phyloP scores from a whole-genome alignment of 179 eudicot species.

The Camellia oleifera region DNA sequence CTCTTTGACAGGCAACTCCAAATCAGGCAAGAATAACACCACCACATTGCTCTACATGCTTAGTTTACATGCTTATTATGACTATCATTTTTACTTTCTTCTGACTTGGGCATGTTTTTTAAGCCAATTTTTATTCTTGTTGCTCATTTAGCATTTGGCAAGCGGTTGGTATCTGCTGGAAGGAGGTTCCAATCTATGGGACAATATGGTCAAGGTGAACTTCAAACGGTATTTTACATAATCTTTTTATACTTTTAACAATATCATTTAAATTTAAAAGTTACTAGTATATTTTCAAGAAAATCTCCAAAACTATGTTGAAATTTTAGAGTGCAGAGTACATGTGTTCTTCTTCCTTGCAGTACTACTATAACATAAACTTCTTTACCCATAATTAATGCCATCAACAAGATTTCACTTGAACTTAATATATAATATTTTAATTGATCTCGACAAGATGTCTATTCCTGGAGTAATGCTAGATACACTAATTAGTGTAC shows the following conservation, averaged over 20 bases:
- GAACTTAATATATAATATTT: no score
- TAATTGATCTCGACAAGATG: no score
- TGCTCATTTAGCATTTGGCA: slow-evolving; percentile 71
- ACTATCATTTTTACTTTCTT: background rate
- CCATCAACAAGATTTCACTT: no score
- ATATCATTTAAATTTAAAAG: background rate
- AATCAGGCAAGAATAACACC: slow-evolving; percentile 54
- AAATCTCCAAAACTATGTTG: background rate
- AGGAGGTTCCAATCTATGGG: slow-evolving; percentile 94
- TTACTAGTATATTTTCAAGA: no score
- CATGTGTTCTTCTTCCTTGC: no score
- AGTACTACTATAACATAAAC: no score
- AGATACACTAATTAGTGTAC: no score
- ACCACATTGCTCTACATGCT: background rate
- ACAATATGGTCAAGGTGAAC: slow-evolving; percentile 95
- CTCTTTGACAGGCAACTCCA: slow-evolving; percentile 43
- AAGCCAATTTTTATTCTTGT: slow-evolving; percentile 7
- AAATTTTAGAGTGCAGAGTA: no score
- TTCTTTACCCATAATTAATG: no score
- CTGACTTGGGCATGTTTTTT: background rate
- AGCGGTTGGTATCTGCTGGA: slow-evolving; percentile 79
- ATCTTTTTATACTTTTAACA: background rate
- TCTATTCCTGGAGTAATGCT: no score
- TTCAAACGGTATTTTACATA: slow-evolving; percentile 52
- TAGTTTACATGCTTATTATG: background rate